Conservation (phyloP, 2,329 filamentous ascomycete genomes). For the Diaporthe amygdali region DNA sequence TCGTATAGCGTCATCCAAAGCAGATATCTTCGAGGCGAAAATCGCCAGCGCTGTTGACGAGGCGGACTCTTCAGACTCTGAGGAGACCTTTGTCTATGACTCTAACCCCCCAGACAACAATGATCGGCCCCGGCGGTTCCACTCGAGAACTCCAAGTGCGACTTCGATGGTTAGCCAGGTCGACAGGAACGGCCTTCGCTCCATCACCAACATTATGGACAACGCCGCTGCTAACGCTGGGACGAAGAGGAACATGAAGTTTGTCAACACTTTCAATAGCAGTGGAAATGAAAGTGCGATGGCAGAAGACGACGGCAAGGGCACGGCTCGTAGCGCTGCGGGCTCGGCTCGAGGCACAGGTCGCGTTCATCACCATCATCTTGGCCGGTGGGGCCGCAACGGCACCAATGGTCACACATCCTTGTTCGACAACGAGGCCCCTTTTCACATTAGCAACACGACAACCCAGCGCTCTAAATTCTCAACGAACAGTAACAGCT, state of each 20-base stretch:
- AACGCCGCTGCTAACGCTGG: constrained; percentile 56
- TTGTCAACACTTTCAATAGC: constrained; percentile 78
- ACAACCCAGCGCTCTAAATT: constrained; percentile 62
- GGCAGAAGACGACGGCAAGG: constrained; percentile 71
- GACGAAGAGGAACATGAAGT: constrained; percentile 95
- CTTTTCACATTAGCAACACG: constrained; percentile 64
- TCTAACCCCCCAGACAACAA: constrained; percentile 82
- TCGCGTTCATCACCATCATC: constrained; percentile 78
- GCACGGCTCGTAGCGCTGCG: constrained; percentile 63
- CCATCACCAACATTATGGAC: constrained; percentile 73
- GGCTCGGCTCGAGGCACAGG: constrained; percentile 70
- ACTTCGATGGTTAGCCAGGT: constrained; percentile 80
- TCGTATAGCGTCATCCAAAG: constrained; percentile 82
- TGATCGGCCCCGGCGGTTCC: constrained; percentile 75
- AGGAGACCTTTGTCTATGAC: constrained; percentile 98
- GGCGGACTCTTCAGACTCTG: constrained; percentile 94
- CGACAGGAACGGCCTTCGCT: constrained; percentile 64
- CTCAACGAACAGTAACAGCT: constrained; percentile 50
- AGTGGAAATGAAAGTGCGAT: constrained; percentile 58
- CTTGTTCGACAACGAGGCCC: constrained; percentile 78
- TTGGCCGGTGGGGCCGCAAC: constrained; percentile 75
- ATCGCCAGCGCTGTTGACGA: constrained; percentile 96
- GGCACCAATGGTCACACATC: constrained; percentile 72
- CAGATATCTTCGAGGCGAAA: constrained; percentile 97
- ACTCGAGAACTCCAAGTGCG: constrained; percentile 92